Percentiles rank a stretch among this genome's conserved stretches.
Evolutionary conservation across 352 stramenopile species (phyloP).

Genomic region (Globisporangium camurandrum): DNA sequence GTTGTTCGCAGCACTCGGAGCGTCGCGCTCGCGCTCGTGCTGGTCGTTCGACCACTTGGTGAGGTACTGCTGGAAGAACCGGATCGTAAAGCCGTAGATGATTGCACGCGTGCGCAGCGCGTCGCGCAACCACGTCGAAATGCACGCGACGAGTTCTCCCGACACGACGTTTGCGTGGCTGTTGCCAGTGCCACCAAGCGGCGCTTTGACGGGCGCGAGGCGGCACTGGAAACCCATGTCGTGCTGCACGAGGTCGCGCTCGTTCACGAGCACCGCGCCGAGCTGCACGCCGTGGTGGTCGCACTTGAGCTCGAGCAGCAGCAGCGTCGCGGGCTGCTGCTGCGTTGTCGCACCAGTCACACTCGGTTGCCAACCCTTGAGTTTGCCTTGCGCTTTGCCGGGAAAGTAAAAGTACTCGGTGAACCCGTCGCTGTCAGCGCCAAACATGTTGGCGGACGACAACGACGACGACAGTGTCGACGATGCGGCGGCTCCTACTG

Average conservation of each 20-base stretch:
- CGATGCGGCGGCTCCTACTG: neutral
- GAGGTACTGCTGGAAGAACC: conserved; percentile 66
- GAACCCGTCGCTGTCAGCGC: conserved; percentile 38
- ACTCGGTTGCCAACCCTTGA: conserved; percentile 18
- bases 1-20: conserved; percentile 4
- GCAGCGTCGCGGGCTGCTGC: conserved; percentile 18
- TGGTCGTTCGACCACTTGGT: conserved; percentile 48
- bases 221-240: conserved; percentile 48
- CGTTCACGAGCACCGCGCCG: conserved; percentile 48
- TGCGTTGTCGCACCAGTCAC: conserved; percentile 10
- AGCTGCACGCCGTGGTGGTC: conserved; percentile 64
- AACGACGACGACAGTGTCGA: conserved; percentile 13
- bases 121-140: conserved; percentile 37
- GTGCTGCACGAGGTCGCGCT: conserved; percentile 57
- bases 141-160: conserved; percentile 36
- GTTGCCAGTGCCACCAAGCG: conserved; percentile 9
- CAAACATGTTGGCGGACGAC: conserved; percentile 23
- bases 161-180: conserved; percentile 12
- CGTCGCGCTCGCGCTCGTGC: conserved; percentile 11
- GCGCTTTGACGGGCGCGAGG: conserved; percentile 8
- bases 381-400: conserved; percentile 17
- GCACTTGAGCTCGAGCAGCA: conserved; percentile 68
- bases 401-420: conserved; percentile 64
- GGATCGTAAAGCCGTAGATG: conserved; percentile 72
- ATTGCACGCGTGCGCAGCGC: conserved; percentile 48